Evolutionary conservation across 352 stramenopile genomes (phyloP).

Genomic region (Phytophthora sp.): DNA sequence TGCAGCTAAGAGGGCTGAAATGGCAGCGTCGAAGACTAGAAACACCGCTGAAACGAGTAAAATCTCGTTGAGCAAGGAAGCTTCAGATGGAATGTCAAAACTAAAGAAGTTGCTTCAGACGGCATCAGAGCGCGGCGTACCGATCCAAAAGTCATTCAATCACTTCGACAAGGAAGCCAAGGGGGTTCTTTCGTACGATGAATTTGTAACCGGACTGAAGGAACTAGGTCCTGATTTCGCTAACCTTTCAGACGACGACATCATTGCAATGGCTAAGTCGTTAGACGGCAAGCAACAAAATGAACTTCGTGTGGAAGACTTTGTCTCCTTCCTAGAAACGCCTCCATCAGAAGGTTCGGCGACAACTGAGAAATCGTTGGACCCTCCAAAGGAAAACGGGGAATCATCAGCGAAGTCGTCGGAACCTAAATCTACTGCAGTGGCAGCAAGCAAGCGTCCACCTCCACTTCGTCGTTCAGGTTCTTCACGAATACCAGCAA

Average conservation of each 20-base stretch:
- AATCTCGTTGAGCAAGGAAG: slow-evolving; percentile 1
- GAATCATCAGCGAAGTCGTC: neutral
- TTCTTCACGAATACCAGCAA: slow-evolving; percentile 7
- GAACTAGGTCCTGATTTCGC: slow-evolving; percentile 51
- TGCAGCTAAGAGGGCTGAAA: slow-evolving; percentile 28
- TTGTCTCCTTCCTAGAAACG: slow-evolving; percentile 36
- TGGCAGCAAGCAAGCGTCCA: slow-evolving; percentile 5
- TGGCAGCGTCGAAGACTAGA: neutral
- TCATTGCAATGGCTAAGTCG: slow-evolving; percentile 38
- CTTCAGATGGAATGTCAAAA: slow-evolving; percentile 31
- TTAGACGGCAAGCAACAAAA: slow-evolving; percentile 42
- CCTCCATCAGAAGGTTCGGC: neutral
- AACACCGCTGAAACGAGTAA: neutral
- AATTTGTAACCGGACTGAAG: slow-evolving; percentile 55
- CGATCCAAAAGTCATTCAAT: slow-evolving; percentile 60
- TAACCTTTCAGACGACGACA: slow-evolving; percentile 34
- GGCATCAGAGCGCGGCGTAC: slow-evolving; percentile 52
- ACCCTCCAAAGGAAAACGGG: neutral
- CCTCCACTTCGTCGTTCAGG: slow-evolving; percentile 17
- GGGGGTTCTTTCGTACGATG: slow-evolving; percentile 54
- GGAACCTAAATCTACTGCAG: neutral
- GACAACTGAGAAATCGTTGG: neutral
- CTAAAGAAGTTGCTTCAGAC: slow-evolving; percentile 55
- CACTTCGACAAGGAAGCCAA: slow-evolving; percentile 83
- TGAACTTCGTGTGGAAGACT: slow-evolving; percentile 46